Evolutionary conservation across 2,329 filamentous ascomycete genomes (phyloP), one percentile per base, ranked within the genome.

Genomic region (Pseudogymnoascus sp.): DNA sequence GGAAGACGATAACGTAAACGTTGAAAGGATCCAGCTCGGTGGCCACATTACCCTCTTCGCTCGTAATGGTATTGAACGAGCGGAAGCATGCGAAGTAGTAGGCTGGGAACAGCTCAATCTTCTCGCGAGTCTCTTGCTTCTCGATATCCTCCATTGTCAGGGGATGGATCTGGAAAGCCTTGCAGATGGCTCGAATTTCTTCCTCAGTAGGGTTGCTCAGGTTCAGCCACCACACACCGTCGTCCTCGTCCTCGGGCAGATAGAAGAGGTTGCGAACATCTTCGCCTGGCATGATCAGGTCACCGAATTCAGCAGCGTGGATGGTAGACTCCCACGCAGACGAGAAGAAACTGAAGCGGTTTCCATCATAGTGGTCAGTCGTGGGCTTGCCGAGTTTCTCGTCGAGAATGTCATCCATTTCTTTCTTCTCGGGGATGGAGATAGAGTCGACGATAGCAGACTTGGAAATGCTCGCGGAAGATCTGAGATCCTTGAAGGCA

Each of bases 21-120:
- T 98, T 96, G 79, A 96, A 91, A 0, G 95, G 93, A 71, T 96
- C 92, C 71, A 96, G 89, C 72, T 96, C 96, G 63, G 90, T 85
- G 10, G 33, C 33, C 1, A 8, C 33, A 66, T 90, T 87, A 60
- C 88, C 88, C 35, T 87, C 84, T 69, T 90, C 88, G 69, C 96
- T 81, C 62, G 93, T 89, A 8, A 84, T 78, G 1, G 50, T 56
- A 69, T 86, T 89, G 79, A 98, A 99, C 1, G 93, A 96, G 61
- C 93, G 87, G 83, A 98, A 99, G 75, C 91, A 96, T 60, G 96
- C 91, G 75, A 99, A 98, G 78, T 99, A 99, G 79, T 99, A 99
- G 43, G 92, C 91, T 24, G 91, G 90, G 78, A 99, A 99, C 24
- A 99, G 83, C 76, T 99, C 95, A 63, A 99, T 96, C 80, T 99